Evolutionary conservation across 495 filamentous ascomycete genomes (phyloP).

Genomic region (Penicillium egyptiacum): DNA sequence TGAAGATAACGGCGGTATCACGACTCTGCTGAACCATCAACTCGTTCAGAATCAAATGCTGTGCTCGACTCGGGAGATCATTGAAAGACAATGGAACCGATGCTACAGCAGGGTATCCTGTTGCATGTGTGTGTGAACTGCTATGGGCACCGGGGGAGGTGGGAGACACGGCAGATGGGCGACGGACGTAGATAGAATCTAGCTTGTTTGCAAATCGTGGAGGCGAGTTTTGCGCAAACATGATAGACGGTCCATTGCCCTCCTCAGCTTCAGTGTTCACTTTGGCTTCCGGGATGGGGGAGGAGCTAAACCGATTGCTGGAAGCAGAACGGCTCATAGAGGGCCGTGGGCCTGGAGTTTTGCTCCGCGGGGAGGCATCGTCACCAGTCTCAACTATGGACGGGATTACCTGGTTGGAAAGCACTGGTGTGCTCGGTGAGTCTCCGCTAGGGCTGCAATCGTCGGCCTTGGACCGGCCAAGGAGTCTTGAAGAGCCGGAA

Average conservation of each 20-base stretch:
- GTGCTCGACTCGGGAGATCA: slow-evolving; percentile 76
- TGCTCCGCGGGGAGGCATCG: slow-evolving; percentile 38
- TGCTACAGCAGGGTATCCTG: slow-evolving; percentile 54
- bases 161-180: slow-evolving; percentile 28
- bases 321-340: slow-evolving; percentile 37
- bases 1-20: slow-evolving; percentile 80
- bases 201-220: slow-evolving; percentile 31
- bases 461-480: slow-evolving; percentile 26
- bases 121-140: slow-evolving; percentile 29
- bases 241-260: slow-evolving; percentile 68
- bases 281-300: slow-evolving; percentile 70
- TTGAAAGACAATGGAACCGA: slow-evolving; percentile 75
- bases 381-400: slow-evolving; percentile 51
- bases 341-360: slow-evolving; percentile 28
- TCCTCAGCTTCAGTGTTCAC: slow-evolving; percentile 58
- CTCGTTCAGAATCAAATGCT: slow-evolving; percentile 84
- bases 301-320: slow-evolving; percentile 64
- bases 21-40: slow-evolving; percentile 67
- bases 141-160: slow-evolving; percentile 14
- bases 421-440: slow-evolving; percentile 18
- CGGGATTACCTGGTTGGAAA: slow-evolving; percentile 33
- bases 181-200: slow-evolving; percentile 57
- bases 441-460: slow-evolving; percentile 19
- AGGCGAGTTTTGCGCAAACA: slow-evolving; percentile 62
- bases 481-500: slow-evolving; percentile 12